Conservation (phyloP, 2,329 filamentous ascomycete species). For the Massarina eburnea region DNA sequence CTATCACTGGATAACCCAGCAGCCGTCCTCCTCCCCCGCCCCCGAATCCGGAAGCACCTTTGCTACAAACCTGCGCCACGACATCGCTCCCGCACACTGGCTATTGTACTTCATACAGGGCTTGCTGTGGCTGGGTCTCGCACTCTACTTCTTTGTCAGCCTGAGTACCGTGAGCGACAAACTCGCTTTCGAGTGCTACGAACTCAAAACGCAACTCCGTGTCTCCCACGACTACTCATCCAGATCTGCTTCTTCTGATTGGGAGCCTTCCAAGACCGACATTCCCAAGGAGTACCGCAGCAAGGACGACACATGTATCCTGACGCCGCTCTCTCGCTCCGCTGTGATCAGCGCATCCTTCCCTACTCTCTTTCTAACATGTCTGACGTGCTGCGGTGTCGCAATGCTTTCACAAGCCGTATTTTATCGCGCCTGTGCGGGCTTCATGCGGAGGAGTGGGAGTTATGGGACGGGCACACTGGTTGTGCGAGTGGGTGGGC, state of each 20-base stretch:
- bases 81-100: background rate
- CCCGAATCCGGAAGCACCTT: background rate
- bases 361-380: background rate
- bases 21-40: background rate
- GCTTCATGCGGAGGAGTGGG: background rate
- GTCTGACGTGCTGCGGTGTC: background rate
- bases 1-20: background rate
- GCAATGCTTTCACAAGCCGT: background rate
- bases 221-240: background rate
- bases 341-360: background rate
- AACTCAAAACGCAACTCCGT: conserved; percentile 1
- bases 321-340: background rate
- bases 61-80: background rate
- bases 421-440: background rate
- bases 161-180: background rate
- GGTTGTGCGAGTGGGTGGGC: background rate
- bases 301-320: background rate
- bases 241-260: background rate
- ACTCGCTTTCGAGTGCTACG: conserved; percentile 4
- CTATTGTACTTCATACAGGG: background rate
- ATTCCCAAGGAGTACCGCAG: background rate
- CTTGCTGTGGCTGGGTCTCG: background rate
- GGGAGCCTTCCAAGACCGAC: background rate
- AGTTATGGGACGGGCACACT: background rate
- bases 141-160: background rate